These are phyloP conservation scores for Pseudogymnoascus sp. DNA, from an alignment of 2,329 filamentous ascomycete species.

Conservation along the genomic window DNA sequence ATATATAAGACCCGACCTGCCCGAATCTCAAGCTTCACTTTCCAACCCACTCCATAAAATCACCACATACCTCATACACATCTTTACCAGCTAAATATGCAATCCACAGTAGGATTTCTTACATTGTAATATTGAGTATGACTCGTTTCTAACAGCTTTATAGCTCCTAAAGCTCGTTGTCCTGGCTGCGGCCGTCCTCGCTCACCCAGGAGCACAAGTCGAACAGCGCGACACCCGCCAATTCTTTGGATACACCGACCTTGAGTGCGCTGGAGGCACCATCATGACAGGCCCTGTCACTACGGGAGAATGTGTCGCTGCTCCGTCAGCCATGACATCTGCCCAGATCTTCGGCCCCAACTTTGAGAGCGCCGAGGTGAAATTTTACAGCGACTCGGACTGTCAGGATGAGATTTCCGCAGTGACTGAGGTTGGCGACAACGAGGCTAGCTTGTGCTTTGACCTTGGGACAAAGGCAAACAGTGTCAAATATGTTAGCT, in stretches of 20 bases:
- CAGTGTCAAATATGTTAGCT: neutral
- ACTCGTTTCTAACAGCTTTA: neutral
- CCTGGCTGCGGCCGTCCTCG: neutral
- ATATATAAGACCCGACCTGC: neutral
- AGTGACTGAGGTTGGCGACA: neutral
- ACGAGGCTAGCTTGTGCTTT: neutral
- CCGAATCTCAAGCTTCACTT: neutral
- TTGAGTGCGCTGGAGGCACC: neutral
- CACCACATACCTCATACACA: neutral
- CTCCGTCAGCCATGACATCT: neutral
- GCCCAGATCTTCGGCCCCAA: neutral
- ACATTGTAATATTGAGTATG: neutral
- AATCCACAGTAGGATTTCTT: neutral
- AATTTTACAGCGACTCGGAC: neutral
- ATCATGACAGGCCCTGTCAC: neutral
- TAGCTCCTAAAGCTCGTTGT: neutral
- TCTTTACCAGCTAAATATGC: neutral
- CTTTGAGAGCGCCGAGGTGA: neutral
- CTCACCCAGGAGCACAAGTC: neutral
- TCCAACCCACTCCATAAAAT: neutral
- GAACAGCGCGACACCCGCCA: neutral
- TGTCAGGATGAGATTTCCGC: neutral
- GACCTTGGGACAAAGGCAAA: neutral
- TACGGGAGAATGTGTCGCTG: neutral
- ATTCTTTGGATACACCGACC: neutral